Evolutionary conservation across 768 basidiomycete species (phyloP), one percentile per base, ranked within the genome.

Genomic region (Suillus decipiens): DNA sequence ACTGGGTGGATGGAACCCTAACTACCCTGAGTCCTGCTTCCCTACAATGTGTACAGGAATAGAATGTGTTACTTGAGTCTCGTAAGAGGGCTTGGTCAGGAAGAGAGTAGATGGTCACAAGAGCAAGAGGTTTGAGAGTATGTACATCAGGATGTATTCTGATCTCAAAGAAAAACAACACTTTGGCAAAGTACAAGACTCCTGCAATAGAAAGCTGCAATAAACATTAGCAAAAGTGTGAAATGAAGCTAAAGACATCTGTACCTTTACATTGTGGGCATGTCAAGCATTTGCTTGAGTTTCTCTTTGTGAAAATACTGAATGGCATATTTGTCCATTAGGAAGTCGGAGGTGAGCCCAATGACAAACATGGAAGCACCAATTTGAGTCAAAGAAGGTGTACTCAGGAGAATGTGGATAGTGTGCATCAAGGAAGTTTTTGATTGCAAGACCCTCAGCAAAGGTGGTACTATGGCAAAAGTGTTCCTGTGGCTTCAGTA

Each of bases 321-420:
- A 68, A 0, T 66, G 61, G 53, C 65, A 53, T 61, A 63, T 43
- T 34, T 71, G 70, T 3, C 73, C 71, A 51, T 67, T 73, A 1
- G 69, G 69, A 14, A 73, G 65, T 10, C 58, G 59, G 0, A 71
- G 28, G 1, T 66, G 67, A 0, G 67, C 67, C 73, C 71, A 74
- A 14, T 65, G 61, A 36, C 9, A 37, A 11, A 55, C 34, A 22
- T 14, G 10, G 8, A 61, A 61, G 28, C 12, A 17, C 24, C 1
- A 0, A 24, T 17, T 4, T 1, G 1, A 10, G 15, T 34, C 41
- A 17, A 54, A 19, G 54, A 17, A 61, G 34, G n/a, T 10, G 4
- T 42, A 15, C 3, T 57, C 61, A 9, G 61, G 51, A 4, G 59
- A 60, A 22, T 60, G 8, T 3, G 59, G 59, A 8, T 36, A 36